Conservation (phyloP, 2,329 filamentous ascomycete genomes). For the Aspergillus hortae region DNA sequence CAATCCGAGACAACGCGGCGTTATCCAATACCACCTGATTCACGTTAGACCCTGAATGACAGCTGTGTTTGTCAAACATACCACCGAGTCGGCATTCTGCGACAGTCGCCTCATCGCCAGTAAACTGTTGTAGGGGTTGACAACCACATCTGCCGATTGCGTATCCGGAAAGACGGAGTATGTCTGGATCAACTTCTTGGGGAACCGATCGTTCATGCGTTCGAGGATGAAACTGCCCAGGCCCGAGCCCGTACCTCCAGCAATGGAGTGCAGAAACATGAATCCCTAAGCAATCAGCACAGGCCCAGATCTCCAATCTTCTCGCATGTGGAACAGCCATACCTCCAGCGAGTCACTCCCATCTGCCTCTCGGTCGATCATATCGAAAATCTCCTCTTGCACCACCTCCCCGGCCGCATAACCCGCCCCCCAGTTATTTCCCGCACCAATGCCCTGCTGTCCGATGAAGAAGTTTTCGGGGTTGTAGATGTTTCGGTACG, state of each 20-base stretch:
- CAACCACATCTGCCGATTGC: conserved; percentile 85
- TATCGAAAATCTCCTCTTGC: conserved; percentile 96
- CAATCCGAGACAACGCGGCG: conserved; percentile 86
- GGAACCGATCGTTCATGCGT: conserved; percentile 92
- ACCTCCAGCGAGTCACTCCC: conserved; percentile 95
- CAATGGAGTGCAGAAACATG: conserved; percentile 98
- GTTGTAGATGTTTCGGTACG: conserved; percentile 99
- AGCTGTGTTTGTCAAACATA: conserved; percentile 29
- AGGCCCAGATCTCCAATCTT: background rate
- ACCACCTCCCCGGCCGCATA: conserved; percentile 90
- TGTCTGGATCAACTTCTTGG: conserved; percentile 98
- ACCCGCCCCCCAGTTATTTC: conserved; percentile 97
- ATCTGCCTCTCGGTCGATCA: conserved; percentile 98
- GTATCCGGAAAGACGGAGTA: conserved; percentile 98
- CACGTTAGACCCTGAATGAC: conserved; percentile 20
- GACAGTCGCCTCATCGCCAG: conserved; percentile 86
- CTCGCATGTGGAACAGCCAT: conserved; percentile 2
- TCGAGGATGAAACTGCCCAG: conserved; percentile 92
- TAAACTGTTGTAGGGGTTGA: conserved; percentile 97
- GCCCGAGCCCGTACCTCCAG: conserved; percentile 94
- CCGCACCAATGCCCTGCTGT: conserved; percentile 87
- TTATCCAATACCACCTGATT: conserved; percentile 81
- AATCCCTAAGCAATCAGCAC: conserved; percentile 61
- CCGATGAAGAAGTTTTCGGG: conserved; percentile 98
- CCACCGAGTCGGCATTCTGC: conserved; percentile 95